phyloP scores from a whole-genome alignment of 805 yeast species.

The Candida taoyuanica region DNA sequence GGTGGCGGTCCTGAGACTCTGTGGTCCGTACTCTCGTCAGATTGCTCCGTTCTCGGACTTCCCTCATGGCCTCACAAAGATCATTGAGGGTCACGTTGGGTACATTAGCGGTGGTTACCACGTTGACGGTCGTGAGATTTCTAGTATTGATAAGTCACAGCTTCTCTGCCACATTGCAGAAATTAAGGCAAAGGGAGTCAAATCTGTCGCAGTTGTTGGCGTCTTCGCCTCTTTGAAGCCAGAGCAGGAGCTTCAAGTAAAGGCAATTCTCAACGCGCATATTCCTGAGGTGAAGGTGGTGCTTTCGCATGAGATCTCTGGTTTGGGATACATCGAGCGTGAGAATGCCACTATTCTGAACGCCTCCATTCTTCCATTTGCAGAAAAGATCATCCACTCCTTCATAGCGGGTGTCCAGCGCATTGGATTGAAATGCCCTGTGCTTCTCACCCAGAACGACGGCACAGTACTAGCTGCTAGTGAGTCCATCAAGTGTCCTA shows the following conservation, averaged over 20 bases:
- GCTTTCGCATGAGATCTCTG: conserved; percentile 36
- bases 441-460: conserved; percentile 42
- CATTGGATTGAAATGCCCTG: conserved; percentile 33
- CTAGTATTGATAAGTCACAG: conserved; percentile 29
- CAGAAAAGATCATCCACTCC: conserved; percentile 35
- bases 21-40: conserved; percentile 37
- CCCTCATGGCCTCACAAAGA: conserved; percentile 33
- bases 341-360: conserved; percentile 43
- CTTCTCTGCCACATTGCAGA: conserved; percentile 26
- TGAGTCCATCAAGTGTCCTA: conserved; percentile 37
- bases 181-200: conserved; percentile 31
- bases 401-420: conserved; percentile 32
- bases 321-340: conserved; percentile 40
- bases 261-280: conserved; percentile 29
- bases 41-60: conserved; percentile 40
- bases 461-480: conserved; percentile 38
- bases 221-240: conserved; percentile 35
- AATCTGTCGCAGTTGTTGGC: conserved; percentile 36
- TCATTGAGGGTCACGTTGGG: conserved; percentile 34
- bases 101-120: conserved; percentile 36
- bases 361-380: conserved; percentile 38
- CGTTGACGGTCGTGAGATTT: conserved; percentile 38
- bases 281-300: conserved; percentile 35
- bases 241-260: conserved; percentile 34
- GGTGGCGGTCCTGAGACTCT: conserved; percentile 41